Base-by-base conservation (phyloP, 352 stramenopile genomes). In the Pythium phragmiticola region DNA sequence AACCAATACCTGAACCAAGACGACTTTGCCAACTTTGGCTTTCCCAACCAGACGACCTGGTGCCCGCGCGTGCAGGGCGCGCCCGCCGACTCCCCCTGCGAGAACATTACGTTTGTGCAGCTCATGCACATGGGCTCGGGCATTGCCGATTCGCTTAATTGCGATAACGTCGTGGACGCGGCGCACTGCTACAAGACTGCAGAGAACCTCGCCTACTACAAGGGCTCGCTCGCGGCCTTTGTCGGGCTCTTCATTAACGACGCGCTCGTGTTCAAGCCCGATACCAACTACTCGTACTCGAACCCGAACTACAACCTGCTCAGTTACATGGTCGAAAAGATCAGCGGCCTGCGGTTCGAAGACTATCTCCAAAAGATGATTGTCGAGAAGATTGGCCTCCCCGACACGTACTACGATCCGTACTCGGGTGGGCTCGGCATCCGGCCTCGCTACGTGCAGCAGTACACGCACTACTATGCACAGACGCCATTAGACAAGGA, bases 251-350 rank as follows among this genome's bases (percentile, higher is more conserved):
- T 87, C 52, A 77, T 89, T 63, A 74, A 87, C 33, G 65, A 67
- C 4, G 76, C 76, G 28, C 68, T 89, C 41, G 71, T 70, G 30
- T 89, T 89, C 39, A 61, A 60, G 8, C 80, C 80, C 2, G 80
- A 75, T 0, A 79, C 75, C n/a, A 78, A 75, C 51, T 89, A 85
- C 55, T 64, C 63, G 46, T 84, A 85, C 51, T 46, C 75, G 0
- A 73, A 87, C 55, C 64, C 76, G 17, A 88, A 88, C 60, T 87
- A 80, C 42, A 70, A 87, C 51, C 16, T 89, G 43, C 59, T 88
- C 14, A 72, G 77, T 17, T 89, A 87, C 60, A 72, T 89, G 69
- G 69, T 89, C 47, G 80, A 89, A 64, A 86, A 80, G 54, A 50
- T 89, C 19, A 89, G 80, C 57, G 70, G 65, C 0, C 16, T 79